Base-by-base conservation (phyloP, 306 rosid genomes). In the Luffa acutangula region DNA sequence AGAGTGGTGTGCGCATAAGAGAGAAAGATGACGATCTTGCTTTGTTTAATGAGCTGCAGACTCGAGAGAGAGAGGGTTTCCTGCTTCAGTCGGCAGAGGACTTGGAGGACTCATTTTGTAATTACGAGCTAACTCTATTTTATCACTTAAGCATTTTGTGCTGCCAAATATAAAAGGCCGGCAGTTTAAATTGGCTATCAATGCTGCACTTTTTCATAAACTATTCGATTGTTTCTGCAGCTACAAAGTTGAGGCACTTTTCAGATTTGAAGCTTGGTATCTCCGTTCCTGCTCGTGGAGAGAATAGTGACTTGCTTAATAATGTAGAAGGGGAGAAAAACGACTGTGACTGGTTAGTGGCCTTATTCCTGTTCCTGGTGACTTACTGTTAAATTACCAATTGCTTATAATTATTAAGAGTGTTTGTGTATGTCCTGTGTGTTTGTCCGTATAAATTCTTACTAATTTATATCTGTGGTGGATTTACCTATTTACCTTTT, bases 1-100 rank as follows among this genome's bases (percentile, higher is more conserved):
- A 92, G 63, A 73, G 92, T 3, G 92, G 92, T 57, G 49, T 89
- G 85, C 77, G 87, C 74, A 77, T 89, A 63, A 88, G 85, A 80
- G 96, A 85, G 83, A 90, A 90, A 84, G 97, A 89, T 36, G 97
- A 90, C 0, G 91, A 92, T 85, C 97, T 92, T 75, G 89, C 91
- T 78, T 84, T 92, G 87, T 92, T 92, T 82, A 88, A 69, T 72
- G 97, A 92, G 76, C 89, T 90, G 96, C 93, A 88, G 81, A 79
- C 85, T 48, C 86, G 86, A 41, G 97, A 90, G 85, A 90, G 84
- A 65, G 97, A 90, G 76, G 78, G 17, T 83, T 90, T 92, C 84
- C 82, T 90, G 97, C 92, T 92, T 78, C 93, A 84, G 80, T 75
- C 90, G 4, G 76, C 96, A 0, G 93, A 92, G 86, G 96, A 90